Base-by-base conservation (phyloP, 1,139 yeast species). In the Magnusiomyces fungicola region DNA sequence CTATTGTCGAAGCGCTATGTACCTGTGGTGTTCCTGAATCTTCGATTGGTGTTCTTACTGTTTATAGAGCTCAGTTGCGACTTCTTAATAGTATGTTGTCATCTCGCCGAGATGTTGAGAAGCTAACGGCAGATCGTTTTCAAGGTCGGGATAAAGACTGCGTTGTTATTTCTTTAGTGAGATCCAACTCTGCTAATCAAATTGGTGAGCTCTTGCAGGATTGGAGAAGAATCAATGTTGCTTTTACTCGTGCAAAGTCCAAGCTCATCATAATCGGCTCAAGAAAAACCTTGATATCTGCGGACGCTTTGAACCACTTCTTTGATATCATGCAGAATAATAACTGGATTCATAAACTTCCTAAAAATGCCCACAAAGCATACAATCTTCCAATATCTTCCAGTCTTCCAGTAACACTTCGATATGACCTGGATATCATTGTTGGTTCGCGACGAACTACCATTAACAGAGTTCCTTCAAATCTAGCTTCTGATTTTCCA, bases 71-170 rank as follows among this genome's bases (percentile, higher is more conserved):
- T 0, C 99, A 92, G 62, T 67, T 92, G 43, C 67, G 78, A 33
- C 65, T 80, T 10, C 68, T 88, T 46, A 71, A 72, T 43, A 70
- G 75, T 14, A 64, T 69, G 27, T 69, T 84, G 38, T 54, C 64
- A 0, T 61, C 63, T 1, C 64, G 69, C 18, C 63, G 63, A 36
- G 62, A 66, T 2, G 42, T 47, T 9, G 52, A 50, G 19, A 29
- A 43, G n/a, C 70, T 92, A 53, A 94, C 98, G 0, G 97, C 97
- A 0, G 99, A 94, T 65, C 92, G 87, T 56, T 92, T 85, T 57
- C 98, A 94, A 67, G 99, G 98, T 0, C 75, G 97, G 50, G 99
- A 94, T 64, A 92, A 89, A 64, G 94, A 89, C 47, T 83, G 96
- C 59, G 80, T 94, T 14, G 78, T 94, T 2, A 80, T 94, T 5